Percentiles rank a stretch among this genome's conserved stretches.
These are phyloP conservation scores for Metarhizium humberi DNA, from an alignment of 2,329 filamentous ascomycete species.

Conservation along the genomic window DNA sequence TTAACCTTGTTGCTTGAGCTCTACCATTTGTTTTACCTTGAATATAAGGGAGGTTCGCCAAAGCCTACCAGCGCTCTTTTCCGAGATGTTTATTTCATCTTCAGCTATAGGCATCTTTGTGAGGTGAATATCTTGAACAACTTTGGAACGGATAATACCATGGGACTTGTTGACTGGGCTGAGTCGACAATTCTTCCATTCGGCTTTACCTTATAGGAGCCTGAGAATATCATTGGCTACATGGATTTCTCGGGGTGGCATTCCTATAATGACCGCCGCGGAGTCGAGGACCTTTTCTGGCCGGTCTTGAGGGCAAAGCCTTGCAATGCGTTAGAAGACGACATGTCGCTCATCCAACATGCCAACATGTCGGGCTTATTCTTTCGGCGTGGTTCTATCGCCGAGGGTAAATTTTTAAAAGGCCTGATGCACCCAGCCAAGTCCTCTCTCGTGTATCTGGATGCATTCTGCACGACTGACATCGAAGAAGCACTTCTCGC, in stretches of 20 bases:
- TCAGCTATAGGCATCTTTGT: neutral
- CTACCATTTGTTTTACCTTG: neutral
- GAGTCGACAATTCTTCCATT: neutral
- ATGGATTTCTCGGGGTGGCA: neutral
- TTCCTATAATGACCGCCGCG: no score
- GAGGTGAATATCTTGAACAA: neutral
- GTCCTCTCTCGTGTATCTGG: no score
- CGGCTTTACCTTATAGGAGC: neutral
- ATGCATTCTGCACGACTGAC: no score
- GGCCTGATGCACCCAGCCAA: no score
- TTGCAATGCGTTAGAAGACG: no score
- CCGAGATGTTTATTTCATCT: neutral
- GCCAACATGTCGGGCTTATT: no score
- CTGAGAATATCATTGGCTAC: neutral
- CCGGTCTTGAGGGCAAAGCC: no score
- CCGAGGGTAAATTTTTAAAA: no score
- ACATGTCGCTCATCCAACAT: no score
- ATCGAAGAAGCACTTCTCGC: no score
- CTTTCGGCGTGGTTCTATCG: no score
- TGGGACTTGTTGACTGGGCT: neutral
- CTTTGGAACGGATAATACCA: neutral
- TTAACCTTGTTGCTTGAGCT: neutral
- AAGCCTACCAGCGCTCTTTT: neutral
- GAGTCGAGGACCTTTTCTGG: no score
- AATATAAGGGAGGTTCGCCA: neutral